Evolutionary conservation across 257 asterid species (phyloP), one percentile per base, ranked within the genome.

Genomic region (Linaria vulgaris): DNA sequence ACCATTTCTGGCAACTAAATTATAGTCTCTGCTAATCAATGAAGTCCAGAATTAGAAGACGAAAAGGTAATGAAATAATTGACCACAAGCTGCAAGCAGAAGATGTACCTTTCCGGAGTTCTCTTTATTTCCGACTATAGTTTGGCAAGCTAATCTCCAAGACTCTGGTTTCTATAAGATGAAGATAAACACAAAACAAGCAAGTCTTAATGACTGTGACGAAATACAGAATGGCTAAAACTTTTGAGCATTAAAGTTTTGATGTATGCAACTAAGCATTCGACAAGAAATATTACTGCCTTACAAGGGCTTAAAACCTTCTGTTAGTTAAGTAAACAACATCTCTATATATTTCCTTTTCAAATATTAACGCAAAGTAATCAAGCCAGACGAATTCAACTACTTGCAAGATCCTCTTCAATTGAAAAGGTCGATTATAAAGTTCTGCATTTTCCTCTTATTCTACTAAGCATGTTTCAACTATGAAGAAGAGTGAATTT

Each of bases 91-190:
- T n/a, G 6, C 16, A 19, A 50, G 8, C 19, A 49, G n/a, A 8
- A n/a, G 55, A 37, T 68, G 50, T 59, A 82, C 96, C 96, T 91
- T 91, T 62, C 98, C 98, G 12, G 86, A 83, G 74, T 91, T 91
- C 24, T 91, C 95, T 74, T 91, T 91, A 54, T 91, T 85, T 72
- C 98, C 96, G 17, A 88, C 98, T 59, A 91, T 91, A 34, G 96
- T 88, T 83, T 88, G 96, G 87, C 96, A 91, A 47, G 98, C 96
- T 74, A 91, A 76, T 67, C 95, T 88, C 98, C 98, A 91, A 23
- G 96, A 78, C 60, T 91, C 95, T 0, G 96, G 96, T 64, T 91
- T 91, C 96, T 91, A 87, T 48, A 73, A 45, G 45, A 72, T 44
- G 50, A 58, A 53, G 59, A 22, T 20, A 52, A 19, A 45, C n/a